Base-by-base conservation (phyloP, 2,329 filamentous ascomycete genomes). In the Colletotrichum tabaci region DNA sequence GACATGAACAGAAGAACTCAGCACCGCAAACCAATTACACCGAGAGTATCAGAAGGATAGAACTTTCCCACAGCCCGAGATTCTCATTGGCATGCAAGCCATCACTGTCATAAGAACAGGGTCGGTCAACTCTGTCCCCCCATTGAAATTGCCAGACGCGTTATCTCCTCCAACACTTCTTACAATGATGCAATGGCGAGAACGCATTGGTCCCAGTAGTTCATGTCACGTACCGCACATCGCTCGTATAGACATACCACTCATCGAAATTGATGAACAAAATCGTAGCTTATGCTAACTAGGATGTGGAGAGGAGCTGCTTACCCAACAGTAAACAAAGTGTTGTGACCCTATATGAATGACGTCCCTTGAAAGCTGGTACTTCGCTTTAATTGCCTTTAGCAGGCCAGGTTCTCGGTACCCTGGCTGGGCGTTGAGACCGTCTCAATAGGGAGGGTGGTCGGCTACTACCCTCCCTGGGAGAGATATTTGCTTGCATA, bases 371-470 rank as follows among this genome's bases (percentile, higher is more conserved):
- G 40, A 12, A 30, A 55, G 53, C 55, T 47, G 40, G 40, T 56
- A 40, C 63, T 50, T 35, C 38, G 55, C 67, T 61, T 47, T 26
- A 61, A 47, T 40, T 50, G 49, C 58, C 44, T 55, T 70, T 46
- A 66, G 46, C 60, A 18, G 55, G 66, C 40, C 55, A 58, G 65
- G 66, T 47, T 53, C 12, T 30, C 56, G 49, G 67, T 38, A 61
- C 16, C 40, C 42, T 38, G 38, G n/a, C 44, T 35, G 53, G 50
- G 44, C 26, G 9, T 46, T 47, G 13, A 57, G 66, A 50, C 50
- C 44, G 60, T 35, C 44, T 21, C 60, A 30, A 21, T 38, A 10
- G 18, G 30, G 35, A 64, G 18, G 38, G 15, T 50, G 26, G 30
- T n/a, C 35, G 44, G 30, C 12, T 38, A 21, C 42, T n/a, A 23